Conservation (phyloP, 148 eudicot species). For the Euryodendron excelsum region DNA sequence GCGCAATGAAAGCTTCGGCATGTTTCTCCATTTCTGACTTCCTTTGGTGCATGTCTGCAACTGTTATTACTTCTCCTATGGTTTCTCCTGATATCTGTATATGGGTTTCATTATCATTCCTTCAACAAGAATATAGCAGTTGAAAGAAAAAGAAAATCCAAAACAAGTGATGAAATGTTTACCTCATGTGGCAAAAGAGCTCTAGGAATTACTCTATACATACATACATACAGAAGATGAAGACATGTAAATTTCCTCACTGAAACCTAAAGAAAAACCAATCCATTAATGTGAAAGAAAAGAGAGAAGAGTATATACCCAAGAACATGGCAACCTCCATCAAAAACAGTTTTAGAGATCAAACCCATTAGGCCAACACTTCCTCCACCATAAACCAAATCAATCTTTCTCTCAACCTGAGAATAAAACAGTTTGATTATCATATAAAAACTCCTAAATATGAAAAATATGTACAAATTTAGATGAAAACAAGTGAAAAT, state of each 20-base stretch:
- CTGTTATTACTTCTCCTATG: conserved; percentile 60
- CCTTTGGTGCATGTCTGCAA: conserved; percentile 76
- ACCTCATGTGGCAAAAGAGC: conserved; percentile 67
- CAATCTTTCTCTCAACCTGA: conserved; percentile 62
- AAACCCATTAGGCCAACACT: conserved; percentile 80
- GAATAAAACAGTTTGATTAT: not conserved
- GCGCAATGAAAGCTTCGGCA: conserved; percentile 86
- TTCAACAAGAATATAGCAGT: conserved; percentile 2
- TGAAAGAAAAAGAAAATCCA: not conserved
- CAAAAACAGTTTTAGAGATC: conserved; percentile 62
- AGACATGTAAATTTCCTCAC: not conserved
- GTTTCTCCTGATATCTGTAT: conserved; percentile 64
- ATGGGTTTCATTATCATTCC: not conserved
- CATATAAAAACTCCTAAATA: not conserved
- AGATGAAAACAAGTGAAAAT: not conserved
- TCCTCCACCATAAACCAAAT: conserved; percentile 84
- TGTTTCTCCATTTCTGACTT: conserved; percentile 75
- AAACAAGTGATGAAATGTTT: conserved; percentile 13
- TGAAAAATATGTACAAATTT: not conserved
- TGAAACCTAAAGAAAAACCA: not conserved
- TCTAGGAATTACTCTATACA: conserved; percentile 60
- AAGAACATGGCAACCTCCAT: conserved; percentile 76
- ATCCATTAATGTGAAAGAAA: not conserved
- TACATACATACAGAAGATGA: conserved; percentile 12
- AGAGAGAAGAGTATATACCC: conserved; percentile 42